These are phyloP conservation scores for Ehretia macrophylla DNA, from an alignment of 257 asterid genomes.

Conservation along the genomic window DNA sequence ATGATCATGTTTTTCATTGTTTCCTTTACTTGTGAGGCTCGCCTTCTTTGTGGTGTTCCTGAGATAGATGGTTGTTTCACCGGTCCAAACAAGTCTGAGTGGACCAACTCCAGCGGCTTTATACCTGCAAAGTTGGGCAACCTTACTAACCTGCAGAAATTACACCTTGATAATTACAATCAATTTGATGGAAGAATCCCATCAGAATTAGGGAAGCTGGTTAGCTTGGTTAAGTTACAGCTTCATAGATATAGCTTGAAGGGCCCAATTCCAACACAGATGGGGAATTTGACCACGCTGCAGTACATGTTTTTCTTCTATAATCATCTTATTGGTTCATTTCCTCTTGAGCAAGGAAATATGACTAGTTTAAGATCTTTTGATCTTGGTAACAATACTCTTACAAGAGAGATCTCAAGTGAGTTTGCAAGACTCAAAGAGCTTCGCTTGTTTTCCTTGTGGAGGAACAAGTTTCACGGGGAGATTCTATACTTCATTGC, in stretches of 20 bases:
- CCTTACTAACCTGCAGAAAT: slow-evolving; percentile 27
- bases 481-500: slow-evolving; percentile 29
- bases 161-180: slow-evolving; percentile 32
- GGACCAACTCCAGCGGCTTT: too few species aligned
- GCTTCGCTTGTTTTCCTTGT: slow-evolving; percentile 26
- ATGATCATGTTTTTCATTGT: too few species aligned
- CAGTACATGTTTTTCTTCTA: too few species aligned
- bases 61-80: too few species aligned
- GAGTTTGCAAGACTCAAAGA: slow-evolving; percentile 25
- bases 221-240: neutral
- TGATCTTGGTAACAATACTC: slow-evolving; percentile 32
- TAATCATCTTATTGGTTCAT: too few species aligned
- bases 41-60: too few species aligned
- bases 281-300: too few species aligned
- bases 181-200: slow-evolving; percentile 35
- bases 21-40: too few species aligned
- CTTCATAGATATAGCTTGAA: too few species aligned
- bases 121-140: slow-evolving; percentile 35
- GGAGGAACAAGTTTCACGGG: slow-evolving; percentile 38
- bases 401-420: slow-evolving; percentile 33
- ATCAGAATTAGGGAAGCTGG: neutral
- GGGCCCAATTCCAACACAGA: too few species aligned
- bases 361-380: slow-evolving; percentile 23
- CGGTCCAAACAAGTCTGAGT: too few species aligned
- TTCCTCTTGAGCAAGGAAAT: slow-evolving; percentile 37